Conservation (phyloP, 495 filamentous ascomycete species). For the Lentithecium fluviatile region DNA sequence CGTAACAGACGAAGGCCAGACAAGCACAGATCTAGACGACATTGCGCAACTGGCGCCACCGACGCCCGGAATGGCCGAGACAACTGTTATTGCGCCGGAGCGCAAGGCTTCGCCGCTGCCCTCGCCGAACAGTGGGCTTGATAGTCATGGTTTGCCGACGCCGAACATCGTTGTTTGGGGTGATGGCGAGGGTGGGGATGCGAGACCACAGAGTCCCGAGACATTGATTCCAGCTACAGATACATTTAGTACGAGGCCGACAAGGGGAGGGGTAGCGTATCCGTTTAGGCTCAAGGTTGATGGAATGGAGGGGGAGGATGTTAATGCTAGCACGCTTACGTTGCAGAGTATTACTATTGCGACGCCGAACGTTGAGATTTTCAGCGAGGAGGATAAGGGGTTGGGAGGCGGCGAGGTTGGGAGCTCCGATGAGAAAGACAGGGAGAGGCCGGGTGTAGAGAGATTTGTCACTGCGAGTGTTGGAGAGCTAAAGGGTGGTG, state of each 20-base stretch:
- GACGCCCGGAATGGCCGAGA: slow-evolving; percentile 14
- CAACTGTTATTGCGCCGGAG: slow-evolving; percentile 21
- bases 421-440: neutral
- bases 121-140: neutral
- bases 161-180: neutral
- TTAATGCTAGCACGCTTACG: slow-evolving; percentile 32
- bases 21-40: neutral
- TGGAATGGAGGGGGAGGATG: slow-evolving; percentile 17
- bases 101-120: slow-evolving; percentile 10
- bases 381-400: neutral
- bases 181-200: neutral
- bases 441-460: slow-evolving; percentile 28
- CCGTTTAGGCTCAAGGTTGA: slow-evolving; percentile 34
- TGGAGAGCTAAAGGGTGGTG: neutral
- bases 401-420: neutral
- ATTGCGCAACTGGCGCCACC: slow-evolving; percentile 8
- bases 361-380: neutral
- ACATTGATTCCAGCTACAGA: slow-evolving; percentile 25
- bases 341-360: slow-evolving; percentile 19
- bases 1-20: slow-evolving; percentile 32
- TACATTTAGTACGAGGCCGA: slow-evolving; percentile 27
- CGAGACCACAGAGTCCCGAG: slow-evolving; percentile 16
- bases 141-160: neutral
- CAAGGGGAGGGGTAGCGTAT: slow-evolving; percentile 32
- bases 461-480: slow-evolving; percentile 31